phyloP scores from a whole-genome alignment of 805 yeast genomes.

The Pichia paraexigua region DNA sequence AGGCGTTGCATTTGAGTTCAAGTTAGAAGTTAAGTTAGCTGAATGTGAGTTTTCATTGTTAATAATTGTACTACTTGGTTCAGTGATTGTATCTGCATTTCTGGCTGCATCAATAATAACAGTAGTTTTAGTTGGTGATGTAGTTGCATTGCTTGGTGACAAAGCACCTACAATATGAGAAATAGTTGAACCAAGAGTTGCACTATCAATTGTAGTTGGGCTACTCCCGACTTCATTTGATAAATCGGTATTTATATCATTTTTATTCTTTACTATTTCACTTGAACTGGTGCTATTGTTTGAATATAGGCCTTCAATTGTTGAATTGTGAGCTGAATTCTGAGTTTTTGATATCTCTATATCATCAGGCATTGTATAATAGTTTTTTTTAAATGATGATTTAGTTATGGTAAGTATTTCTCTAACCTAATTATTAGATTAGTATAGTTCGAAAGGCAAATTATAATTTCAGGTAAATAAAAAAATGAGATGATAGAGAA shows the following conservation, averaged over 20 bases:
- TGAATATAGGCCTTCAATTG: not conserved
- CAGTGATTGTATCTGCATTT: not conserved
- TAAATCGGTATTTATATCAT: not conserved
- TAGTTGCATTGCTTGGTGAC: conserved; percentile 4
- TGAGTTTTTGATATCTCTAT: not conserved
- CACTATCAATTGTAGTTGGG: not conserved
- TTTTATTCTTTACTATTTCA: not conserved
- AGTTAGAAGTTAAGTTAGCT: too few species aligned
- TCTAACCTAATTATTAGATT: not conserved
- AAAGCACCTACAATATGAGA: conserved; percentile 7
- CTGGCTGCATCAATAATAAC: not conserved
- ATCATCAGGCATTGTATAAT: not conserved
- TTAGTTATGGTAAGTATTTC: too few species aligned
- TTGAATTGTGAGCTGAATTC: not conserved
- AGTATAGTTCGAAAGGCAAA: not conserved
- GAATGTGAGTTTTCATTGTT: not conserved
- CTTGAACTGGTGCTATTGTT: not conserved
- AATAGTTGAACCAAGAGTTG: conserved; percentile 2
- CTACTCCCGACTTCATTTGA: not conserved
- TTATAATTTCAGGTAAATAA: too few species aligned
- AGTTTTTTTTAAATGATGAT: conserved; percentile 34
- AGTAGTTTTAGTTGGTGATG: conserved; percentile 5
- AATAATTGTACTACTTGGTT: not conserved
- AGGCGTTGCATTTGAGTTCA: not conserved
- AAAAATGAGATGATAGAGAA: not conserved